Percentiles rank a stretch among this genome's conserved stretches.
These are phyloP conservation scores for Hippophae gyantsensis DNA, from an alignment of 306 rosid species.

Conservation along the genomic window DNA sequence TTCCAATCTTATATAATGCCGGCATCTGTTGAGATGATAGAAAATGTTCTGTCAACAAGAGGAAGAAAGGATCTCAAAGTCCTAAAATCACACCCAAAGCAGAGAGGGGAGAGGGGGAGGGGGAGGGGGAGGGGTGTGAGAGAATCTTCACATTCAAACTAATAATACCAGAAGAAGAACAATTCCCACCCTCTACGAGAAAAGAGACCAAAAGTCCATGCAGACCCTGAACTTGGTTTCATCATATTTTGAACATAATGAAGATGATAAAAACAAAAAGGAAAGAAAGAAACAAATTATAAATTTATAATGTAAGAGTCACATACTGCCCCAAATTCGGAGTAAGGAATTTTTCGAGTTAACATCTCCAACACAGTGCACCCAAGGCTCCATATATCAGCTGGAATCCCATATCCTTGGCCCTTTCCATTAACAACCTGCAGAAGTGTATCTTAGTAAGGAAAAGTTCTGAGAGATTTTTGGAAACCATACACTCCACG, in stretches of 20 bases:
- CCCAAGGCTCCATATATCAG: slow-evolving; percentile 97
- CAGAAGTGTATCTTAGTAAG: slow-evolving; percentile 20
- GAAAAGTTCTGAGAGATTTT: neutral
- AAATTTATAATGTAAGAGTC: slow-evolving; percentile 6
- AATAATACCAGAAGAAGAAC: too few relatives aligned
- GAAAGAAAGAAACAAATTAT: slow-evolving; percentile 1
- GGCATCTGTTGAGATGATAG: slow-evolving; percentile 52
- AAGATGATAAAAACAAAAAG: slow-evolving; percentile 14
- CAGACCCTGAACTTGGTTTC: too few relatives aligned
- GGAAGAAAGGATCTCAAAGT: too few relatives aligned
- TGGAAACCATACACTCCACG: too few relatives aligned
- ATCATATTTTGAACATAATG: neutral
- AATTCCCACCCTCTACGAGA: too few relatives aligned
- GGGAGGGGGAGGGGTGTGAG: too few relatives aligned
- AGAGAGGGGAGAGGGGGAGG: too few relatives aligned
- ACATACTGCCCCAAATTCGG: slow-evolving; percentile 54
- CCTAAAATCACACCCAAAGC: too few relatives aligned
- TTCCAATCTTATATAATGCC: slow-evolving; percentile 76
- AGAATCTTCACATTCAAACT: too few relatives aligned
- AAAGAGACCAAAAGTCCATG: too few relatives aligned
- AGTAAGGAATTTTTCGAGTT: slow-evolving; percentile 61
- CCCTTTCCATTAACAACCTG: slow-evolving; percentile 77
- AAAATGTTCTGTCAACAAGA: neutral
- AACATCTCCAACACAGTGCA: slow-evolving; percentile 96
- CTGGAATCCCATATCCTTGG: slow-evolving; percentile 78